These are phyloP conservation scores for Yamadazyma dendronema DNA, from an alignment of 1,139 yeast species.

Conservation along the genomic window DNA sequence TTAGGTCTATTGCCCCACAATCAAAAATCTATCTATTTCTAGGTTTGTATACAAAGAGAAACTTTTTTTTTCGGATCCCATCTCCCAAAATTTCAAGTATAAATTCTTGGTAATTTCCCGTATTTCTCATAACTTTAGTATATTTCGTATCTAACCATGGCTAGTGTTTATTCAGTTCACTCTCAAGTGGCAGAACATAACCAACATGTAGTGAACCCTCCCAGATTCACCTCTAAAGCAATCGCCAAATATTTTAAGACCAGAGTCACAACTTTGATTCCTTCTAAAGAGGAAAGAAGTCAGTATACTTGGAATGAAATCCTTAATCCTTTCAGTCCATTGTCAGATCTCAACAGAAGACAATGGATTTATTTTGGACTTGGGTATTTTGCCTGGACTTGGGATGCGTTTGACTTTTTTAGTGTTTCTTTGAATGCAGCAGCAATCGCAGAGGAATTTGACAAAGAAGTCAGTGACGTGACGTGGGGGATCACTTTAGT, in stretches of 20 bases:
- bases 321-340: conserved; percentile 34
- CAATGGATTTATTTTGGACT: conserved; percentile 38
- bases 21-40: too few species aligned
- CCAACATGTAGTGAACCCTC: conserved; percentile 32
- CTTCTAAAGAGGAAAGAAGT: conserved; percentile 26
- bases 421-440: conserved; percentile 34
- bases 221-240: conserved; percentile 25
- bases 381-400: conserved; percentile 42
- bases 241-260: conserved; percentile 27
- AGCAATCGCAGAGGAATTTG: conserved; percentile 29
- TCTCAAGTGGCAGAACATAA: conserved; percentile 22
- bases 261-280: conserved; percentile 32
- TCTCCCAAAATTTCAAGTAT: too few species aligned
- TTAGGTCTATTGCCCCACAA: too few species aligned
- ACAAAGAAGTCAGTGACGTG: conserved; percentile 25
- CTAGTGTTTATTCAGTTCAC: conserved; percentile 10
- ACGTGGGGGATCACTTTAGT: conserved; percentile 48
- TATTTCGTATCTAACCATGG: too few species aligned
- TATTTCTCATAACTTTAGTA: too few species aligned
- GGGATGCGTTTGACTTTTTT: conserved; percentile 43
- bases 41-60: too few species aligned
- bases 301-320: conserved; percentile 29
- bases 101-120: too few species aligned
- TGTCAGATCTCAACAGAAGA: conserved; percentile 25
- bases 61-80: too few species aligned